phyloP scores from a whole-genome alignment of 163 green algal genomes.

The Trebouxiophyceae sp. region DNA sequence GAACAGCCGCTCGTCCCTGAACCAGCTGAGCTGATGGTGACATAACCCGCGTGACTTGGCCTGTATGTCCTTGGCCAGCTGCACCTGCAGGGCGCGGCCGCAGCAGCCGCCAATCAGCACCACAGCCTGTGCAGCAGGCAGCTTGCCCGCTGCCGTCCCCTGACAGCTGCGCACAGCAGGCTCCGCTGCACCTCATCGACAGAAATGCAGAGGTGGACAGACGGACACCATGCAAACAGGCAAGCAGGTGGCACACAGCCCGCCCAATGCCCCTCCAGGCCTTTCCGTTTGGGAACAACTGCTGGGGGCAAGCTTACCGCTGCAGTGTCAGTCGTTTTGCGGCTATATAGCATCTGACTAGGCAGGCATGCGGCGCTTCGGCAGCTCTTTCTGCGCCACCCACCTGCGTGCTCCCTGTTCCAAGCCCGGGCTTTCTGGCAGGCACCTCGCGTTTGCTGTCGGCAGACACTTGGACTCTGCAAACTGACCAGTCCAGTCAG shows the following conservation, averaged over 20 bases:
- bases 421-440: no score
- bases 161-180: background rate
- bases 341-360: no score
- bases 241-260: background rate
- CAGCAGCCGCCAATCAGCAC: background rate
- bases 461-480: background rate
- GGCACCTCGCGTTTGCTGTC: no score
- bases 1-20: conserved; percentile 57
- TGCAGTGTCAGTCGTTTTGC: no score
- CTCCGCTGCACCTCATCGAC: background rate
- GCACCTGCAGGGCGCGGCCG: conserved; percentile 11
- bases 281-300: no score
- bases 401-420: no score
- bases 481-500: background rate
- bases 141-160: background rate
- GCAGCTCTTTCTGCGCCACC: no score
- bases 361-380: no score
- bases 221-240: background rate
- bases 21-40: conserved; percentile 79
- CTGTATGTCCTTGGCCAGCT: conserved; percentile 56
- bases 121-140: background rate
- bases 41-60: conserved; percentile 61
- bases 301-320: no score
- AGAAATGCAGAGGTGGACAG: background rate
- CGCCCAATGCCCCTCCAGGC: no score